Evolutionary conservation across 2,329 filamentous ascomycete genomes (phyloP), one percentile per base, ranked within the genome.

Genomic region (Neofusicoccum ribis): DNA sequence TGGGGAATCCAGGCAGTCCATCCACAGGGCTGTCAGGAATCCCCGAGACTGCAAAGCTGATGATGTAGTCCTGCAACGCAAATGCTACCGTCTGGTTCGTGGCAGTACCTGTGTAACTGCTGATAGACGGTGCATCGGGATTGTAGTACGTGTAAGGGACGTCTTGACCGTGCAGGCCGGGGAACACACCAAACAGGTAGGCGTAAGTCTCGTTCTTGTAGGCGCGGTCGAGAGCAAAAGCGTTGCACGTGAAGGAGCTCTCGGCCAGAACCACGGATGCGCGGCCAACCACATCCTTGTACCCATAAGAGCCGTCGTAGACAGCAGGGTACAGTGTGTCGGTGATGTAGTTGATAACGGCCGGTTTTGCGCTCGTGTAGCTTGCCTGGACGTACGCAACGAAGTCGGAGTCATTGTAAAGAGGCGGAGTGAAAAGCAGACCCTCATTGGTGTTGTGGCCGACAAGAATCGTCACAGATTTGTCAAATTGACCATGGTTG

Each of bases 141-240:
- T 34, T 80, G 74, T 80, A 87, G 73, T 82, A 86, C 0, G 83
- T 84, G 68, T 84, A 86, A 0, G 78, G 66, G 3, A 85, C 68
- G 68, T 88, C 86, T 59, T 79, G 72, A 17, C 81, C 84, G 70
- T 88, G 86, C 41, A 84, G 75, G 7, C 78, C 84, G 0, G 85
- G 84, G 0, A 81, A 81, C 1, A 85, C 78, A 23, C 79, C 76
- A 70, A 87, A 88, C 27, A 82, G 72, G 74, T 87, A 87, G 1
- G 77, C 77, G 71, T 83, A 83, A 0, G 82, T 83, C 9, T 78
- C 59, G 71, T 84, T 83, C 11, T 71, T 69, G 71, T 76, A 82
- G 7, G 81, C 84, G 1, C 73, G 74, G 63, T 79, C 78, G 3
- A 87, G 76, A 69, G 80, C 85, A 69, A 81, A 77, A 14, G 84